A percentile compares a stretch with the other conserved stretches of the same genome.
Conservation (phyloP, 2,329 filamentous ascomycete genomes). For the Nemania serpens region DNA sequence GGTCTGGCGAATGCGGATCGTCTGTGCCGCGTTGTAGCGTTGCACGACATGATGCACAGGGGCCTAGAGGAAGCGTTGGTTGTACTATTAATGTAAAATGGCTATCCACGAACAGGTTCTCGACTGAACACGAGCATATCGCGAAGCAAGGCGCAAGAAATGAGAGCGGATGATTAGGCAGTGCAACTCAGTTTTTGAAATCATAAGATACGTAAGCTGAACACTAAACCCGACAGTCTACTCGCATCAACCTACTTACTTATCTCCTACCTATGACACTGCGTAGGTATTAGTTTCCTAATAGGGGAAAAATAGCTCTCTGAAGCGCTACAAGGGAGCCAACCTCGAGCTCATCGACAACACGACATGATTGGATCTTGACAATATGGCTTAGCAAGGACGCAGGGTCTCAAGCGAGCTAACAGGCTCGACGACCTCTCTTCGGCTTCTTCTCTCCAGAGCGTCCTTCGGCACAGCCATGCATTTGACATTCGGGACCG, state of each 20-base stretch:
- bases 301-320: neutral
- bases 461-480: constrained; percentile 5
- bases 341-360: constrained; percentile 1
- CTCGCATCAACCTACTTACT: neutral
- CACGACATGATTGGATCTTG: constrained; percentile 11
- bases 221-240: constrained; percentile 7
- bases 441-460: neutral
- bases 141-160: neutral
- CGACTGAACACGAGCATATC: neutral
- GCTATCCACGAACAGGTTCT: neutral
- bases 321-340: neutral
- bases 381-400: constrained; percentile 11
- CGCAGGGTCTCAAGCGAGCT: constrained; percentile 14
- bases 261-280: neutral
- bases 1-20: no score
- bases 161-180: constrained; percentile 3
- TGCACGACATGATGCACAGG: no score
- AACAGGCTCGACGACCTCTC: neutral
- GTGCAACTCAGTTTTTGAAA: constrained; percentile 12
- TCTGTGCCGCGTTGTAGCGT: no score
- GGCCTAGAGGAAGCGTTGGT: neutral
- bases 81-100: neutral
- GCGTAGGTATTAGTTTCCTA: constrained; percentile 1
- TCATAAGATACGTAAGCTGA: constrained; percentile 17
- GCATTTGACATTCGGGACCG: constrained; percentile 24